Evolutionary conservation across 495 filamentous ascomycete species (phyloP).

Genomic region (Aspergillus bertholletiae): DNA sequence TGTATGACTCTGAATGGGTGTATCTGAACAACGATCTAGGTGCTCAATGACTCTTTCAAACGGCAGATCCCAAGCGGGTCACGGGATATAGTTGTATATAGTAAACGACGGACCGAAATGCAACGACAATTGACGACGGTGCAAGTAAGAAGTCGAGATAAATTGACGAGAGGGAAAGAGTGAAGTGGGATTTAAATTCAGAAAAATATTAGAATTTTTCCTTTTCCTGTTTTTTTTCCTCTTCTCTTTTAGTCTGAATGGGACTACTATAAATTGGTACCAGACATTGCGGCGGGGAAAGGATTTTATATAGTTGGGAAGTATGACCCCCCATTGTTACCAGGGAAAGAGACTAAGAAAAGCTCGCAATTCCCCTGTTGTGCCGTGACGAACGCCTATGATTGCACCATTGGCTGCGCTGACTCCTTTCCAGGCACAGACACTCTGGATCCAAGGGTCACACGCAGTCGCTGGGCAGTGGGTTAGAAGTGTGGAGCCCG

Average conservation of each 20-base stretch:
- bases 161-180: neutral
- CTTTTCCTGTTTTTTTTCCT: conserved; percentile 15
- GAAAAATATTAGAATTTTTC: neutral
- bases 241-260: conserved; percentile 7
- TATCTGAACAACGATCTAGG: conserved; percentile 2
- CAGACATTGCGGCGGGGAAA: conserved; percentile 20
- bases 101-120: no score
- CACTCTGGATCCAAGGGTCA: conserved; percentile 8
- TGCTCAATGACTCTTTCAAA: conserved; percentile 3
- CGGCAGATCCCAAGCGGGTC: no score
- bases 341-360: conserved; percentile 13
- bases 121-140: no score
- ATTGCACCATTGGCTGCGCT: conserved; percentile 11
- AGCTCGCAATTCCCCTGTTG: conserved; percentile 15
- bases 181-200: neutral
- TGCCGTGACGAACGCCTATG: conserved; percentile 13
- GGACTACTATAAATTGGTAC: conserved; percentile 10
- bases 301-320: conserved; percentile 18
- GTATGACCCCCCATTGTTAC: neutral
- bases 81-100: no score
- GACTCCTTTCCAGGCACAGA: conserved; percentile 11
- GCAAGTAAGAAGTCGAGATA: no score
- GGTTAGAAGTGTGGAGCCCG: conserved; percentile 16
- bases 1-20: conserved; percentile 13
- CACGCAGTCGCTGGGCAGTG: conserved; percentile 10